Base-by-base conservation (phyloP, 2,329 filamentous ascomycete species). In the Aspergillus awamori region DNA sequence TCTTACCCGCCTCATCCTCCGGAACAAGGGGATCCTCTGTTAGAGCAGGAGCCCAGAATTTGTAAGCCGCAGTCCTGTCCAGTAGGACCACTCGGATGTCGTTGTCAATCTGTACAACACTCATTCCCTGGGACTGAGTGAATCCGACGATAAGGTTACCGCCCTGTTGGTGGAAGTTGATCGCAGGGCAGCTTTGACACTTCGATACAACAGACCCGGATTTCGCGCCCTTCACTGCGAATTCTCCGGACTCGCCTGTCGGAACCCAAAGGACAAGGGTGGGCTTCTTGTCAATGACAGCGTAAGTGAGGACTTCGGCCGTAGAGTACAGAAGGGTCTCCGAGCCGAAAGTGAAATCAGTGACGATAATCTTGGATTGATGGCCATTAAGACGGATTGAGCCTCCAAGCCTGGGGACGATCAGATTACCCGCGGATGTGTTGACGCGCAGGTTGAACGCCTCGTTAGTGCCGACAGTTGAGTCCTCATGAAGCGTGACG, bases 291-390 rank as follows among this genome's bases (percentile, higher is more conserved):
- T 84, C 82, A 7, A 85, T 76, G 0, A 80, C 63, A 0, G 82
- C 75, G 58, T 84, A 83, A 63, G 80, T 86, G 10, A 86, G 68
- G 0, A 86, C 77, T 62, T 86, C 84, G 0, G 83, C 82, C 1
- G 84, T 86, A 0, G 83, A 84, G 69, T 86, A 86, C 0, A 86
- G 69, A 0, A 86, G 69, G 0, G 72, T 81, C 62, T 84, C 76
- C 7, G 74, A 70, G 1, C 85, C 86, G 41, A 87, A 81, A 1
- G 64, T 70, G 59, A 87, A 89, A 65, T 88, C 86, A 0, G 85
- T 86, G 0, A 86, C 83, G 3, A 88, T 71, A 15, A 89, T 84
- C 77, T 88, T 88, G 7, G 85, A 83, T 58, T 87, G 83, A 39
- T 87, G 83, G 1, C 87, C 87, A 58, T 87, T 82, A 43, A 89